Evolutionary conservation across 345 rosid genomes (phyloP).

Genomic region (Hibiscus syriacus): DNA sequence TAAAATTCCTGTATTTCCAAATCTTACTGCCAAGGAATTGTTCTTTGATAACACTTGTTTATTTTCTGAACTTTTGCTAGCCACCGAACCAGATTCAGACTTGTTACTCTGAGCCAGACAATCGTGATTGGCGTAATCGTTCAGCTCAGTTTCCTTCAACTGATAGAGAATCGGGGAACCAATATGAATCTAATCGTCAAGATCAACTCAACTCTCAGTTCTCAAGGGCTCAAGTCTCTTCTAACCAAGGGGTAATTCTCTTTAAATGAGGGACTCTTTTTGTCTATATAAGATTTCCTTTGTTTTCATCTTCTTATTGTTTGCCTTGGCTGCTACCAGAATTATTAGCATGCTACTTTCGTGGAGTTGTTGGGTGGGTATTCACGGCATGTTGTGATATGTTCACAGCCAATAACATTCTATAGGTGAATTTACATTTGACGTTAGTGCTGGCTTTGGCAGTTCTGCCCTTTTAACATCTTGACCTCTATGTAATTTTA

Average conservation of each 20-base stretch:
- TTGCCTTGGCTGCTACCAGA: neutral
- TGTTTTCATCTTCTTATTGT: neutral
- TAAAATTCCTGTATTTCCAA: neutral
- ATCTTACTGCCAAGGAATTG: neutral
- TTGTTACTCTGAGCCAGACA: slow-evolving; percentile 77
- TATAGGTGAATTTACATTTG: neutral
- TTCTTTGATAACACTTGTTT: neutral
- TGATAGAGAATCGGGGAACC: too few relatives aligned
- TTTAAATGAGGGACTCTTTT: neutral
- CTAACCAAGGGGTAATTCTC: slow-evolving; percentile 48
- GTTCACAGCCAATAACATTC: too few relatives aligned
- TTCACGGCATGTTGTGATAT: neutral
- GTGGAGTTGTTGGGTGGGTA: neutral
- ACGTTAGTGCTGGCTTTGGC: neutral
- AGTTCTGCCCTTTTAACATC: neutral
- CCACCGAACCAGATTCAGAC: slow-evolving; percentile 38
- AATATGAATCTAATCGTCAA: too few relatives aligned
- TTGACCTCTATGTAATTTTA: neutral
- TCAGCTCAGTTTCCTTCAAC: slow-evolving; percentile 44
- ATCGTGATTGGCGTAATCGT: slow-evolving; percentile 88
- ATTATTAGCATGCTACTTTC: neutral
- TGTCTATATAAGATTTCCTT: neutral
- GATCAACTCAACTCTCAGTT: slow-evolving; percentile 46
- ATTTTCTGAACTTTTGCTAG: slow-evolving; percentile 18
- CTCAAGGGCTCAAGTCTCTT: slow-evolving; percentile 29